Base-by-base conservation (phyloP, 768 basidiomycete species). In the Kwoniella bestiolae region DNA sequence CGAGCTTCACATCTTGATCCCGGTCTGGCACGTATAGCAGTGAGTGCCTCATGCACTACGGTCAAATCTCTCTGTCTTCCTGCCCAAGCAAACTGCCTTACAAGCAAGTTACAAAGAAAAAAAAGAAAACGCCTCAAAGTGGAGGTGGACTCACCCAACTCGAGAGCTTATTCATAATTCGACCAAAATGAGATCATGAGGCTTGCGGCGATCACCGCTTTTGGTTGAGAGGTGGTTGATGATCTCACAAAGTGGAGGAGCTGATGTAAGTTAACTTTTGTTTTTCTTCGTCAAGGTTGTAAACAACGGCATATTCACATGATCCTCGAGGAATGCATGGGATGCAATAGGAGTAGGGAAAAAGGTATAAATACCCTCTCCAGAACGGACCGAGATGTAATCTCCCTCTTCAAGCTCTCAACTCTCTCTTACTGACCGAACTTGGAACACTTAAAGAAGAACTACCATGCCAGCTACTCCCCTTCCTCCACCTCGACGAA, bases 401-500 rank as follows among this genome's bases (percentile, higher is more conserved):
- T 41, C 38, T 8, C 8, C 8, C 18, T 41, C 18, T 41, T 41
- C 8, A 18, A 41, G 8, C 6, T 5, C 23, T 21, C 23, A 47
- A 9, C n/a, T 47, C 11, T 9, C 23, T 9, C 23, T 47, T 21
- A 6, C 46, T n/a, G n/a, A 47, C 8, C 5, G 6, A 8, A 47
- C 23, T 47, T 47, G 11, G 46, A 11, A 47, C 38, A 18, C 8
- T 41, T 41, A 8, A 41, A 41, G 8, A 11, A 9, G 6, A 23
- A 5, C 21, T 26, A 55, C 7, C 6, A 55, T 55, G 52, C 34
- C 52, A 38, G 52, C 60, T 41, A 38, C 49, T 5, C 60, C 60
- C 29, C 60, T 61, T 44, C 60, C 60, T 26, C 34, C 60, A 5
- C 60, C 60, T 18, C 31, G 60, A 35, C n/a, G 49, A 21, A 52